Conservation (phyloP, 2,329 filamentous ascomycete genomes). For the Penicillium paneum region DNA sequence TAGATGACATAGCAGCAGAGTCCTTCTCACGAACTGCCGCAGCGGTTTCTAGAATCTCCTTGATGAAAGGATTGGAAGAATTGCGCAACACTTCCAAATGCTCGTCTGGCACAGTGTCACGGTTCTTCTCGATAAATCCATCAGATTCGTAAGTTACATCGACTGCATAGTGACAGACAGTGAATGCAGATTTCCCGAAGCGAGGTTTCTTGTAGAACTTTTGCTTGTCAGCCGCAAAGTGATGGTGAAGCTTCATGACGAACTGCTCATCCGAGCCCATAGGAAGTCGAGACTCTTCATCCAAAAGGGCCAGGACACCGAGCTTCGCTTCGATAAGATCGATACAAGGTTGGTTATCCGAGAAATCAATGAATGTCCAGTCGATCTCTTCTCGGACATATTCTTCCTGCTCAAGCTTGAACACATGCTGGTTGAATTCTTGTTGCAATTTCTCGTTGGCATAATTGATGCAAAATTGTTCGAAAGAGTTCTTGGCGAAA, state of each 20-base stretch:
- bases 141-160: slow-evolving; percentile 99
- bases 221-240: slow-evolving; percentile 85
- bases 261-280: slow-evolving; percentile 98
- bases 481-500: slow-evolving; percentile 99
- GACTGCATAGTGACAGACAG: slow-evolving; percentile 95
- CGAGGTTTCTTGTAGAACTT: slow-evolving; percentile 98
- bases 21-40: slow-evolving; percentile 89
- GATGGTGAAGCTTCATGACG: slow-evolving; percentile 91
- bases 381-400: slow-evolving; percentile 95
- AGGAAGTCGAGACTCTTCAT: slow-evolving; percentile 92
- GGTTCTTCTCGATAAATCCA: slow-evolving; percentile 98
- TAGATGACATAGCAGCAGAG: slow-evolving; percentile 63
- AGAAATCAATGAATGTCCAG: slow-evolving; percentile 99
- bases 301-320: slow-evolving; percentile 84
- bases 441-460: slow-evolving; percentile 99
- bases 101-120: slow-evolving; percentile 96
- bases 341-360: slow-evolving; percentile 98
- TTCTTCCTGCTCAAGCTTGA: slow-evolving; percentile 98
- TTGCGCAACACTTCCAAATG: slow-evolving; percentile 89
- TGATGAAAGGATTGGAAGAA: slow-evolving; percentile 81
- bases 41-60: slow-evolving; percentile 79
- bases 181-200: slow-evolving; percentile 96
- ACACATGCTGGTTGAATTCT: slow-evolving; percentile 98
- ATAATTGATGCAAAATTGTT: slow-evolving; percentile 99
- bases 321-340: slow-evolving; percentile 97